phyloP scores from a whole-genome alignment of 371 early-diverging fungal genomes.

The Lichtheimia corymbifera region DNA sequence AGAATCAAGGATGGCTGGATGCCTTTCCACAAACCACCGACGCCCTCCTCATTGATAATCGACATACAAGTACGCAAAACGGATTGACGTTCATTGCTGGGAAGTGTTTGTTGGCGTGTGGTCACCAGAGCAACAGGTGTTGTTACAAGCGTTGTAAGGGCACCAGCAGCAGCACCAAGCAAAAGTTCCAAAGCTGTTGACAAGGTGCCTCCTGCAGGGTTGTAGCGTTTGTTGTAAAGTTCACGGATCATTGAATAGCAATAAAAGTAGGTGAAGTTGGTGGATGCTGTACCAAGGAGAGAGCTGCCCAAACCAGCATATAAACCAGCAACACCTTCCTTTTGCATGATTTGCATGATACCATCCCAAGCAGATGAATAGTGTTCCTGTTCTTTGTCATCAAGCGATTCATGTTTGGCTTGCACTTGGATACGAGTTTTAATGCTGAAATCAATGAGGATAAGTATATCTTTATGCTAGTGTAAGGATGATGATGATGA shows the following conservation, averaged over 20 bases:
- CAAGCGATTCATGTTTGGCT: constrained; percentile 47
- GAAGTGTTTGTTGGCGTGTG: constrained; percentile 80
- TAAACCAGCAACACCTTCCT: constrained; percentile 89
- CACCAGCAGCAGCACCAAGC: constrained; percentile 92
- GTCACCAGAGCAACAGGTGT: constrained; percentile 89
- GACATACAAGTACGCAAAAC: constrained; percentile 61
- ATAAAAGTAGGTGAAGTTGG: constrained; percentile 95
- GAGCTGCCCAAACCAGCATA: constrained; percentile 92
- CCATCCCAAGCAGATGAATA: constrained; percentile 81
- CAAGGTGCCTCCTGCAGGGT: constrained; percentile 37
- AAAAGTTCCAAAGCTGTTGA: constrained; percentile 80
- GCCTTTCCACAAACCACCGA: constrained; percentile 86
- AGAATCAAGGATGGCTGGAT: constrained; percentile 89
- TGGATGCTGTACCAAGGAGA: constrained; percentile 84
- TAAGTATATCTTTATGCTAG: not conserved
- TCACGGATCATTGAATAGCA: constrained; percentile 83
- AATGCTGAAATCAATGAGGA: constrained; percentile 54
- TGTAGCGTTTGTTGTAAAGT: constrained; percentile 47
- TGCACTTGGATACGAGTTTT: constrained; percentile 95
- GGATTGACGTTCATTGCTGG: constrained; percentile 53
- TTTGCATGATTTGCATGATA: constrained; percentile 73
- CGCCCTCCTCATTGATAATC: constrained; percentile 83
- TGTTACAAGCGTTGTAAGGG: constrained; percentile 86
- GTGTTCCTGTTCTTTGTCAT: constrained; percentile 39
- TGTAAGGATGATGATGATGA: not conserved